Evolutionary conservation across 345 rosid genomes (phyloP).

Genomic region (Lenwebbia sp.): DNA sequence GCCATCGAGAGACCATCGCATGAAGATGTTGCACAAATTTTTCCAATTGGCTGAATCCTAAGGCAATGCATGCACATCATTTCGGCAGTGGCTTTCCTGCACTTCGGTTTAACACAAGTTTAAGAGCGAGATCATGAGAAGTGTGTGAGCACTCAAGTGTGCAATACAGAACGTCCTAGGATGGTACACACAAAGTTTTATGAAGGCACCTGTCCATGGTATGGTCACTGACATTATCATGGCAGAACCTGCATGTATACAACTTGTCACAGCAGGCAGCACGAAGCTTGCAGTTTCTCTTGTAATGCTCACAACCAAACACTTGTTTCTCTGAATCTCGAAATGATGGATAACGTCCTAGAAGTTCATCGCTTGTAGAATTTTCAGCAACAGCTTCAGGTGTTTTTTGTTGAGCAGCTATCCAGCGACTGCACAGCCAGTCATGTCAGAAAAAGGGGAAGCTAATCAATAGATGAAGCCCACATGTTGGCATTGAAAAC

Average conservation of each 20-base stretch:
- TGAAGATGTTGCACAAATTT: conserved; percentile 31
- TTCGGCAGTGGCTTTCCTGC: conserved; percentile 54
- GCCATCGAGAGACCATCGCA: conserved; percentile 52
- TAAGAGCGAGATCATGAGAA: neutral
- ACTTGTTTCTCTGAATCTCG: conserved; percentile 37
- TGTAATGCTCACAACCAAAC: conserved; percentile 60
- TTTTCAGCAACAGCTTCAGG: conserved; percentile 20
- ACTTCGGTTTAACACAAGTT: neutral
- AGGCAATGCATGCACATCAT: conserved; percentile 78
- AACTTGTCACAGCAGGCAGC: conserved; percentile 69
- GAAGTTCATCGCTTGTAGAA: conserved; percentile 22
- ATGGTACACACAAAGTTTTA: neutral
- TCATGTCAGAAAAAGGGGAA: neutral
- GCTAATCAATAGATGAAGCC: neutral
- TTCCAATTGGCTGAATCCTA: conserved; percentile 42
- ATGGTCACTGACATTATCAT: conserved; percentile 63
- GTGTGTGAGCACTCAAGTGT: neutral
- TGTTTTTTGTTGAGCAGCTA: conserved; percentile 54
- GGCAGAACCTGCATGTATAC: conserved; percentile 55
- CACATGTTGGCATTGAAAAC: neutral
- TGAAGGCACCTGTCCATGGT: conserved; percentile 51
- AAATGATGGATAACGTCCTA: conserved; percentile 30
- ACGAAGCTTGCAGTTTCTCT: conserved; percentile 55
- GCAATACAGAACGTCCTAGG: neutral
- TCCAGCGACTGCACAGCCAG: conserved; percentile 42